Percentiles rank a stretch among this genome's conserved stretches.
Evolutionary conservation across 176 grass and related monocot species (phyloP).

Genomic region (Oryza meyeriana): DNA sequence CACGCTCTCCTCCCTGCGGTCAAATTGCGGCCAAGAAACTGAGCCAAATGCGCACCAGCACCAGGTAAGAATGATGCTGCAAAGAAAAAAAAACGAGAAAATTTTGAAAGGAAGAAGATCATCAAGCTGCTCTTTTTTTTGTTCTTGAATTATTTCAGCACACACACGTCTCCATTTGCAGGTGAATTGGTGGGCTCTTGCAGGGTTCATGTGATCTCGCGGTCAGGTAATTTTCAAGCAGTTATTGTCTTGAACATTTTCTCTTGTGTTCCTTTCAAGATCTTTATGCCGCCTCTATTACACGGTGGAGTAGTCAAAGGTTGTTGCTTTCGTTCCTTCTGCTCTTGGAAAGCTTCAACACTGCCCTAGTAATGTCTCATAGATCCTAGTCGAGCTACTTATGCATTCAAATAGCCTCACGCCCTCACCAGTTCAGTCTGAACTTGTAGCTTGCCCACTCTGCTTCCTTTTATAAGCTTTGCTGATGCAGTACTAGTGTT

Average conservation of each 20-base stretch:
- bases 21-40: slow-evolving; percentile 37
- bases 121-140: neutral
- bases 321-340: slow-evolving; percentile 48
- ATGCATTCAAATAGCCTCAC: slow-evolving; percentile 42
- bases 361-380: slow-evolving; percentile 41
- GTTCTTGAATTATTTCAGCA: slow-evolving; percentile 22
- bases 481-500: slow-evolving; percentile 9
- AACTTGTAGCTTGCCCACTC: slow-evolving; percentile 8
- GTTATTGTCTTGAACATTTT: slow-evolving; percentile 34
- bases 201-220: slow-evolving; percentile 21
- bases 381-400: slow-evolving; percentile 50
- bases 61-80: slow-evolving; percentile 34
- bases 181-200: slow-evolving; percentile 25
- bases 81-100: neutral
- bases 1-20: slow-evolving; percentile 30
- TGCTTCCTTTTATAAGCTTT: slow-evolving; percentile 16
- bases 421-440: slow-evolving; percentile 20
- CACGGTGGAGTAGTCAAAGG: slow-evolving; percentile 56
- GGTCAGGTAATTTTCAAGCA: slow-evolving; percentile 51
- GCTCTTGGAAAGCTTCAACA: slow-evolving; percentile 46
- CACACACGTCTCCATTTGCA: neutral
- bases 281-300: slow-evolving; percentile 46
- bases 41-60: slow-evolving; percentile 14
- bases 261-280: slow-evolving; percentile 53
- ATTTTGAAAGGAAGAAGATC: neutral